A percentile compares a stretch with the other conserved stretches of the same genome.
These are phyloP conservation scores for Penicillium sp. DNA, from an alignment of 2,329 filamentous ascomycete species.

Conservation along the genomic window DNA sequence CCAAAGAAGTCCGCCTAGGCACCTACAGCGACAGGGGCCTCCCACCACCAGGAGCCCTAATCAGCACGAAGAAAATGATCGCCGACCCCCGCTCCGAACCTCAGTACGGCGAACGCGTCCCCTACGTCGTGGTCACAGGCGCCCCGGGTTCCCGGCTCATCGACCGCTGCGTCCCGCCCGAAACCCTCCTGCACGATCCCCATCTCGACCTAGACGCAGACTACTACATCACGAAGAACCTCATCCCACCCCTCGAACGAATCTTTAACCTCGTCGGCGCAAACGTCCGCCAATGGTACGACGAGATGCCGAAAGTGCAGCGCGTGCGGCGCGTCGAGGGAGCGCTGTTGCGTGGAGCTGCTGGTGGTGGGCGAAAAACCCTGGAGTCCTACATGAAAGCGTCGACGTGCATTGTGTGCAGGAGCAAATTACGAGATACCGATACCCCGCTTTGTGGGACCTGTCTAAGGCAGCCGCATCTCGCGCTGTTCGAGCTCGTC, in stretches of 20 bases:
- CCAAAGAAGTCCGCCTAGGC: constrained; percentile 80
- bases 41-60: constrained; percentile 82
- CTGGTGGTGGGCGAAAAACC: constrained; percentile 51
- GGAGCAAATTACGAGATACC: constrained; percentile 46
- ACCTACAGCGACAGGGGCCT: constrained; percentile 75
- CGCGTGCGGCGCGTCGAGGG: constrained; percentile 56
- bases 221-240: constrained; percentile 93
- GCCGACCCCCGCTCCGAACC: constrained; percentile 78
- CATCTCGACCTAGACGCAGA: constrained; percentile 79
- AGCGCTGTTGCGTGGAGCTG: constrained; percentile 21
- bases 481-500: constrained; percentile 57
- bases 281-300: constrained; percentile 86
- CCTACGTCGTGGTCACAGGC: constrained; percentile 85
- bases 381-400: constrained; percentile 86
- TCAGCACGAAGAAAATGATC: constrained; percentile 78
- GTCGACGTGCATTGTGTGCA: constrained; percentile 69
- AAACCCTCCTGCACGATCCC: constrained; percentile 66
- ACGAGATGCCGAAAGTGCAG: constrained; percentile 89
- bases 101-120: constrained; percentile 88
- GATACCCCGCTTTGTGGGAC: constrained; percentile 36
- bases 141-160: constrained; percentile 75
- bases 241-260: constrained; percentile 87
- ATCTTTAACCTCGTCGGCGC: constrained; percentile 95
- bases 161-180: constrained; percentile 82
- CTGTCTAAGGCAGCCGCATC: constrained; percentile 37